Evolutionary conservation across 192 early-diverging fungal species (phyloP).

Genomic region (Coemansia aciculifera): DNA sequence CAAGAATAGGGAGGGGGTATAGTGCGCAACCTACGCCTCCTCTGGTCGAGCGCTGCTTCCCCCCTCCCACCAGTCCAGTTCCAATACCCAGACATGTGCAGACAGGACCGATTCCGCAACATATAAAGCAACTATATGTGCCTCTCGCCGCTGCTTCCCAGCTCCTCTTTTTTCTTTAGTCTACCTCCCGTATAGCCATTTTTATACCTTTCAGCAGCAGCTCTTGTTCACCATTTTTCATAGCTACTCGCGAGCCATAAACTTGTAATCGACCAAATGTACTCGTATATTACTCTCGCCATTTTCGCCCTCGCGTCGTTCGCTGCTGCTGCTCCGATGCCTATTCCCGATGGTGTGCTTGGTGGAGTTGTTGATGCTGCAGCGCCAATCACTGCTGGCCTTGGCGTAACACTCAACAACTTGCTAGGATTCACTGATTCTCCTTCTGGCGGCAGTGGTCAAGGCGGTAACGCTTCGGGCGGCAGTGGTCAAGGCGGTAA

Average conservation of each 20-base stretch:
- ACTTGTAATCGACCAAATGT: neutral
- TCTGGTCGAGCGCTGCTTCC: neutral
- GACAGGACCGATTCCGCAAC: neutral
- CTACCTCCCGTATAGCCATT: constrained; percentile 8
- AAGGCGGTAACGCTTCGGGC: neutral
- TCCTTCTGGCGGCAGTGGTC: neutral
- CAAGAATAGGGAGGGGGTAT: neutral
- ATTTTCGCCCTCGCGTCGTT: constrained; percentile 1
- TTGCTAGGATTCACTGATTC: constrained; percentile 6
- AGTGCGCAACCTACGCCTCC: neutral
- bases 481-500: neutral
- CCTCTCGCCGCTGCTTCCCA: neutral
- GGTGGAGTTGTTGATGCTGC: constrained; percentile 25
- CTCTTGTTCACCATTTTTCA: neutral
- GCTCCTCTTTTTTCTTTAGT: neutral
- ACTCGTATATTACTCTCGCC: constrained; percentile 8
- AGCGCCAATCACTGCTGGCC: constrained; percentile 22
- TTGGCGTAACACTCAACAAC: constrained; percentile 10
- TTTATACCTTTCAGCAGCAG: neutral
- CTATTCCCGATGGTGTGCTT: constrained; percentile 12
- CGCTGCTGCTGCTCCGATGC: constrained; percentile 16
- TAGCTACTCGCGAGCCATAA: neutral
- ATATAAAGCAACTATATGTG: neutral
- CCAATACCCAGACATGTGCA: neutral
- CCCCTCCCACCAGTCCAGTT: neutral